These are phyloP conservation scores for Pseudoneurospora amorphoporcata DNA, from an alignment of 495 filamentous ascomycete species.

Conservation along the genomic window DNA sequence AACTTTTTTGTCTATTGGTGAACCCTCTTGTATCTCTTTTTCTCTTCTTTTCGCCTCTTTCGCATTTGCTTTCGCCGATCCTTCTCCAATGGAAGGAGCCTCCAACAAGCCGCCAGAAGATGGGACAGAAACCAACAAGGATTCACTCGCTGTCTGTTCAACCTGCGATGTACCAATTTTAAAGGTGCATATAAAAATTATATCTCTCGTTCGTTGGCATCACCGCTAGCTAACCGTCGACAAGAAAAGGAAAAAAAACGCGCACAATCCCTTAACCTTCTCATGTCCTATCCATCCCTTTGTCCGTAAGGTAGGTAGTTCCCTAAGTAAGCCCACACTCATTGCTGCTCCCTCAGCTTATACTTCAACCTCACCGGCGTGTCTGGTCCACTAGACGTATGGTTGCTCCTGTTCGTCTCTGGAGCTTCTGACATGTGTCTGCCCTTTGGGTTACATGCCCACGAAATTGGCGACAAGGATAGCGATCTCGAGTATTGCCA, in stretches of 20 bases:
- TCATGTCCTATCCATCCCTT: not conserved
- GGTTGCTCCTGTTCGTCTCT: conserved; percentile 4
- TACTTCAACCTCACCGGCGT: conserved; percentile 13
- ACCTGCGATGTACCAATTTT: not conserved
- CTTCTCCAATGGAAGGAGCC: no score
- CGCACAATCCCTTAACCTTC: not conserved
- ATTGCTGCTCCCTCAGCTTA: conserved; percentile 2
- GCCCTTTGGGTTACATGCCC: conserved; percentile 14
- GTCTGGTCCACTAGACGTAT: conserved; percentile 9
- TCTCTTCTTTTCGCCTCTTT: no score
- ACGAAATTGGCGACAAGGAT: conserved; percentile 34
- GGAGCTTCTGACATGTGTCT: not conserved
- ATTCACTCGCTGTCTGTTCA: not conserved
- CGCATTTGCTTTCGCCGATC: no score
- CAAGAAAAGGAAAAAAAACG: not conserved
- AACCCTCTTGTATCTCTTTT: no score
- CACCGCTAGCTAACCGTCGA: not conserved
- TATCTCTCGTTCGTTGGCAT: not conserved
- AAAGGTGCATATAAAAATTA: not conserved
- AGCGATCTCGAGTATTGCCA: conserved; percentile 39
- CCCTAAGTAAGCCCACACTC: not conserved
- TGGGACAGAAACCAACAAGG: no score
- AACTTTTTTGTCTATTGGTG: no score
- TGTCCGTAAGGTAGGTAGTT: not conserved
- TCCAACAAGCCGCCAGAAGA: no score